phyloP scores from a whole-genome alignment of 2,329 filamentous ascomycete species.

The Hymenoscyphus fraxineus region DNA sequence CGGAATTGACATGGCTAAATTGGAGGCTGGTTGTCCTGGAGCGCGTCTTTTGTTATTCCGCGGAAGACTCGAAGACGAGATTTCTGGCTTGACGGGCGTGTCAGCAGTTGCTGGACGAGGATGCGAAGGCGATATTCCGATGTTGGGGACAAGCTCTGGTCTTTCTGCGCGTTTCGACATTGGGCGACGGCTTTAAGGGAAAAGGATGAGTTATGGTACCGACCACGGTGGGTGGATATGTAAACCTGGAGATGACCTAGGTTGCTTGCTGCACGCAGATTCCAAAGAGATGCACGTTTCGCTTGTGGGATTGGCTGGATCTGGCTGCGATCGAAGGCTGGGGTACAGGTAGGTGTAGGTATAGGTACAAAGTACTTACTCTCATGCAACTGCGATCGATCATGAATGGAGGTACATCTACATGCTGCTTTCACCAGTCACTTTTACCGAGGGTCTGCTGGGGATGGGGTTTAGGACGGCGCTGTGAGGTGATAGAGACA shows the following conservation, averaged over 20 bases:
- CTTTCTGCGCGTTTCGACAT: constrained; percentile 34
- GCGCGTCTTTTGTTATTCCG: constrained; percentile 33
- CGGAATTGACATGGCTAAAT: constrained; percentile 25
- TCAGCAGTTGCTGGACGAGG: constrained; percentile 22
- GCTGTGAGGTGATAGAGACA: constrained; percentile 6
- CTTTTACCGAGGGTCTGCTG: constrained; percentile 15
- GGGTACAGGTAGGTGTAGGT: constrained; percentile 25
- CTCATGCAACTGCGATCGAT: constrained; percentile 27
- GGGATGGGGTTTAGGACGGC: constrained; percentile 16
- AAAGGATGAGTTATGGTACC: constrained; percentile 16
- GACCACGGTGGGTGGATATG: constrained; percentile 2
- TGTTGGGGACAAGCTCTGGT: constrained; percentile 23
- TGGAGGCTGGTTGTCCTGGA: constrained; percentile 15
- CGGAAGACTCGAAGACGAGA: constrained; percentile 20
- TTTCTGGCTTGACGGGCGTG: constrained; percentile 24
- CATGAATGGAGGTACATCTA: constrained; percentile 26
- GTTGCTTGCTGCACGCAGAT: constrained; percentile 23
- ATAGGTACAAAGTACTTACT: constrained; percentile 33
- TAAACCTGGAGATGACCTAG: constrained; percentile 12
- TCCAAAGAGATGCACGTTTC: constrained; percentile 18
- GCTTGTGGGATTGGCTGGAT: constrained; percentile 29
- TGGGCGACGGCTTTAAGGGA: constrained; percentile 18
- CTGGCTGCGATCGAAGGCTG: constrained; percentile 26
- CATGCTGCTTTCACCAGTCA: constrained; percentile 30
- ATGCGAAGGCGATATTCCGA: constrained; percentile 26